These are phyloP conservation scores for Mimosa pudica DNA, from an alignment of 306 rosid genomes.

Conservation along the genomic window DNA sequence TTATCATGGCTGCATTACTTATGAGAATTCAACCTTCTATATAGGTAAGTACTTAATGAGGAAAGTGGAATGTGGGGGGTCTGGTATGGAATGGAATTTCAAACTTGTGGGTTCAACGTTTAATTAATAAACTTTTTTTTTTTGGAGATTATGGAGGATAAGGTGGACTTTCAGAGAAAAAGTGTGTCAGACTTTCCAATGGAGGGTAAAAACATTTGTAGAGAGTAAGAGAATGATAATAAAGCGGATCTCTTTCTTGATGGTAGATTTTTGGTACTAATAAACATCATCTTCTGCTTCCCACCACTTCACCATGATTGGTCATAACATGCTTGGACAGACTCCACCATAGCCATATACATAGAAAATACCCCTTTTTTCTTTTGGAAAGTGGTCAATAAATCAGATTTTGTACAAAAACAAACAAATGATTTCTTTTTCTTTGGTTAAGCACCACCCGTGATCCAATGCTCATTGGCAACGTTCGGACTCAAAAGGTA, in stretches of 20 bases:
- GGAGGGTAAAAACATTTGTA: conserved; percentile 20
- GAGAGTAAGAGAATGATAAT: neutral
- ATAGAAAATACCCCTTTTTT: neutral
- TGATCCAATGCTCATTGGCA: too few relatives aligned
- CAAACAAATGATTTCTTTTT: neutral
- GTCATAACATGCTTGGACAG: conserved; percentile 13
- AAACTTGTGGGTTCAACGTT: conserved; percentile 56
- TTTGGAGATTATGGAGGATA: conserved; percentile 30
- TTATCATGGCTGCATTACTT: neutral
- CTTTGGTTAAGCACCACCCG: too few relatives aligned
- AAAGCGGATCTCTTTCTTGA: conserved; percentile 29
- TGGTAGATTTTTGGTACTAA: conserved; percentile 20
- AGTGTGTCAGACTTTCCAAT: conserved; percentile 41
- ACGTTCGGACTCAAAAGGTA: too few relatives aligned
- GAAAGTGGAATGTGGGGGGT: conserved; percentile 39
- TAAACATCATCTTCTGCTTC: conserved; percentile 51
- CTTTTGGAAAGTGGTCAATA: neutral
- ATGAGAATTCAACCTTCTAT: conserved; percentile 1
- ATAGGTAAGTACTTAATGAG: neutral
- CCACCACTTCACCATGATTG: conserved; percentile 37
- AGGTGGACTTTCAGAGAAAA: conserved; percentile 49
- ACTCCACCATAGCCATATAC: conserved; percentile 22
- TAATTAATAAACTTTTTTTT: conserved; percentile 31
- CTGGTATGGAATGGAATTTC: conserved; percentile 41
- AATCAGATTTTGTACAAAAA: conserved; percentile 16